Base-by-base conservation (phyloP, 305 asterid genomes). In the Fraxinus angustifolia region DNA sequence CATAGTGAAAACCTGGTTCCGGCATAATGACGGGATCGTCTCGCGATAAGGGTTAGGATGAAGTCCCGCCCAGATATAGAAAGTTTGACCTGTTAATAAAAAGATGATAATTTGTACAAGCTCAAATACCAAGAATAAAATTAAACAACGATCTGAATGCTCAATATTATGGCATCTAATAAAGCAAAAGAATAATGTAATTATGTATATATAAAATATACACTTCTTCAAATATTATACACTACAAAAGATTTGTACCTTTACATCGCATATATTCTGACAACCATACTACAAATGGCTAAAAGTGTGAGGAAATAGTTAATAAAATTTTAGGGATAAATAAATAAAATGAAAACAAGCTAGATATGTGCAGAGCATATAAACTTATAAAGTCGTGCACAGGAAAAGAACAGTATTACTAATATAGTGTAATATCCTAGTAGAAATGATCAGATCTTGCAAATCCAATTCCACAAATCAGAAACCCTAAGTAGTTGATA, bases 1-100 rank as follows among this genome's bases (percentile, higher is more conserved):
- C 42, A 78, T 67, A 78, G 33, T 36, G 35, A 68, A 70, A 36
- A 96, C 98, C 99, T 96, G 91, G 98, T 94, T 80, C 99, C 99
- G 76, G 99, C 99, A 78, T 91, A 94, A 84, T 94, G 99, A 82
- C 98, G 97, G 4, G 99, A 96, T 42, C 98, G 93, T 72, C 99
- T 91, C 42, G 99, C 97, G 87, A 96, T 87, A 60, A 96, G 97
- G 83, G 92, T 93, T 80, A 96, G 86, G 75, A 77, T 77, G 84
- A 91, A 89, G 36, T 88, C 91, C 75, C 90, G 89, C 68, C 90
- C 93, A 79, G 89, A 82, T 85, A 86, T 78, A 10, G 96, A 88
- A 76, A 92, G 92, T 74, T 90, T 85, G 80, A 90, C 97, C 99
- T 96, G 89, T 83, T 40, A 78, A 53, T 81, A 78, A 34, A 62